Conservation (phyloP, 202 grass and related monocot genomes). For the Panicum hallii region DNA sequence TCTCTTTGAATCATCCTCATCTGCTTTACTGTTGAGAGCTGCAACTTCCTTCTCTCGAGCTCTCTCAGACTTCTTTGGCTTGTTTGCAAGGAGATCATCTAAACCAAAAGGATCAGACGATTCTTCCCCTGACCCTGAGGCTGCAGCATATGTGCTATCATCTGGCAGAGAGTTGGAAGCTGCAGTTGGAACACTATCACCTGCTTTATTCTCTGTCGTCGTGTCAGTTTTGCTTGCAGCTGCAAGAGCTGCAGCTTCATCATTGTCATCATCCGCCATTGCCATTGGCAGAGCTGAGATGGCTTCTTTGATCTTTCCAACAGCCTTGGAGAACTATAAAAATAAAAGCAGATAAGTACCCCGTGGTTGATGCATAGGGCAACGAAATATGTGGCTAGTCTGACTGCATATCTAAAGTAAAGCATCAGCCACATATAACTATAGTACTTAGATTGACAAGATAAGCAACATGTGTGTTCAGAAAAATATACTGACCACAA, state of each 20-base stretch:
- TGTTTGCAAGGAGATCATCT: constrained; percentile 65
- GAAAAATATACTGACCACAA: constrained; percentile 73
- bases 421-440: background rate
- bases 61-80: constrained; percentile 64
- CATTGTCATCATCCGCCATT: constrained; percentile 71
- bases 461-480: background rate
- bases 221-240: constrained; percentile 45
- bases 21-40: constrained; percentile 47
- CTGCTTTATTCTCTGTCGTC: constrained; percentile 32
- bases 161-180: constrained; percentile 5
- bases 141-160: background rate
- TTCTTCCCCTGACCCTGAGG: constrained; percentile 39
- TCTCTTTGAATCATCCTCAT: constrained; percentile 58
- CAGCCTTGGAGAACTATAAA: constrained; percentile 81
- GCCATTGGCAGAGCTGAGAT: constrained; percentile 66
- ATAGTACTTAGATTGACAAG: background rate
- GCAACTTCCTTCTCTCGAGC: constrained; percentile 54
- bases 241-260: constrained; percentile 66
- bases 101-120: constrained; percentile 85
- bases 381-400: background rate
- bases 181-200: background rate
- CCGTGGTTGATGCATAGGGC: background rate
- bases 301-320: constrained; percentile 85
- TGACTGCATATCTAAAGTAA: background rate
- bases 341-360: constrained; percentile 31